Evolutionary conservation across 1,284 basidiomycete species (phyloP).

Genomic region (Apiotrichum sp.): DNA sequence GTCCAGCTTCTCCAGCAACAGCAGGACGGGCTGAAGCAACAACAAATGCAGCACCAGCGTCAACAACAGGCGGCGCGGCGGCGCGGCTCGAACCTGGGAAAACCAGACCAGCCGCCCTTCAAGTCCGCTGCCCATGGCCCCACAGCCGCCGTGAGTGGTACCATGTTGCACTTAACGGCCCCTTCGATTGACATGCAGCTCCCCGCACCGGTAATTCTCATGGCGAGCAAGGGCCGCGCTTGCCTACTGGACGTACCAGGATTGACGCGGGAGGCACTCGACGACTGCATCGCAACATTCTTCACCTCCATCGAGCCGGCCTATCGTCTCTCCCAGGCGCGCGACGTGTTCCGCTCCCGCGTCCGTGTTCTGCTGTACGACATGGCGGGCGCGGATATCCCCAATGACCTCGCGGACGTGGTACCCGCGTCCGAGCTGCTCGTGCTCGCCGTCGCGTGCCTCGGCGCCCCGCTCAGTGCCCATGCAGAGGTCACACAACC

Average conservation of each 20-base stretch:
- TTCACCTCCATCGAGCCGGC: not conserved
- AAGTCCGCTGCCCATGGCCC: too few species aligned
- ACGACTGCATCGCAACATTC: not conserved
- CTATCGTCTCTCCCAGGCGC: not conserved
- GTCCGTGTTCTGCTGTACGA: not conserved
- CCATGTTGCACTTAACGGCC: too few species aligned
- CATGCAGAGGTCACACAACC: not conserved
- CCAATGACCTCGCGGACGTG: not conserved
- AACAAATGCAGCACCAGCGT: not conserved
- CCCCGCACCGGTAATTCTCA: not conserved
- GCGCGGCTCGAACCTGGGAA: too few species aligned
- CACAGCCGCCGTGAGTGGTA: too few species aligned
- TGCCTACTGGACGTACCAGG: not conserved
- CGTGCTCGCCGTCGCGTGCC: not conserved
- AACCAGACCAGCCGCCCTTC: too few species aligned
- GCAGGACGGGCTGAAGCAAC: not conserved
- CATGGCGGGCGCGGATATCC: not conserved
- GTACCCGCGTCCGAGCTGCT: conserved; percentile 1
- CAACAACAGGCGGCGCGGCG: too few species aligned
- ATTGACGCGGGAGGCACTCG: not conserved
- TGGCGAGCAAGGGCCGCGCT: not conserved
- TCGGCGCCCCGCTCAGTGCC: not conserved
- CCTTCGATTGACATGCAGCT: too few species aligned
- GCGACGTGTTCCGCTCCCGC: not conserved
- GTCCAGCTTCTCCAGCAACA: conserved; percentile 2